Conservation (phyloP, 352 stramenopile species). For the Globisporangium spiculum region DNA sequence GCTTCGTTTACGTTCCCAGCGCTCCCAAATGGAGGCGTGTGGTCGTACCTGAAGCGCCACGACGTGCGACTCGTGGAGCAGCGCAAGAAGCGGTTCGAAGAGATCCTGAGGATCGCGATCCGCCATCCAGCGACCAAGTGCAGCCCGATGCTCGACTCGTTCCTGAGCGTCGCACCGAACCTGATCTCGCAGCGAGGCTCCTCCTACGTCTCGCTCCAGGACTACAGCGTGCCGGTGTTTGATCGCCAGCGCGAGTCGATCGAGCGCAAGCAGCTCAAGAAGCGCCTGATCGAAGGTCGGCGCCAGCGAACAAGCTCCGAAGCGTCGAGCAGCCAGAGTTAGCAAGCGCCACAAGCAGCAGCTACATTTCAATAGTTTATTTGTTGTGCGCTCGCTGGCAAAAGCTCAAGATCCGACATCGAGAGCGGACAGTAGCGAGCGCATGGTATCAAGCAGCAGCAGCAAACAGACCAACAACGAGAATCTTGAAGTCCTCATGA, state of each 20-base stretch:
- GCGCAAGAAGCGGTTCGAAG: slow-evolving; percentile 77
- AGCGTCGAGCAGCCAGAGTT: slow-evolving; percentile 21
- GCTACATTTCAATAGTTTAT: slow-evolving; percentile 14
- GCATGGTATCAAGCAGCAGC: slow-evolving; percentile 1
- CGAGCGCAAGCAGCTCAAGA: slow-evolving; percentile 71
- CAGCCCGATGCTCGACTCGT: slow-evolving; percentile 63
- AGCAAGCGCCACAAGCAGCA: not conserved
- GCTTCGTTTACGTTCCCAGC: slow-evolving; percentile 37
- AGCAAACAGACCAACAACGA: not conserved
- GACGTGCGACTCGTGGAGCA: slow-evolving; percentile 77
- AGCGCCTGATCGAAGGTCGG: slow-evolving; percentile 61
- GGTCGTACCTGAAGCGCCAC: slow-evolving; percentile 81
- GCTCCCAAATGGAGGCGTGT: slow-evolving; percentile 71
- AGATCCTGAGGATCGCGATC: slow-evolving; percentile 78
- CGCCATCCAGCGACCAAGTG: slow-evolving; percentile 67
- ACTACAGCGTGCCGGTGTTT: slow-evolving; percentile 73
- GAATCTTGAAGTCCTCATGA: not conserved
- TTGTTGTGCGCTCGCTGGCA: slow-evolving; percentile 1
- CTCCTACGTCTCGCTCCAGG: slow-evolving; percentile 49
- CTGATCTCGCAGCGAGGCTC: slow-evolving; percentile 44
- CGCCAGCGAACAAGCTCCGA: slow-evolving; percentile 36
- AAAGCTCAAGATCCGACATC: not conserved
- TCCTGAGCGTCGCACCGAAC: slow-evolving; percentile 66
- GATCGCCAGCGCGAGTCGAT: slow-evolving; percentile 76
- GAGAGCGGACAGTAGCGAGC: not conserved